Base-by-base conservation (phyloP, 768 basidiomycete species). In the Xerocomus spinulosus region DNA sequence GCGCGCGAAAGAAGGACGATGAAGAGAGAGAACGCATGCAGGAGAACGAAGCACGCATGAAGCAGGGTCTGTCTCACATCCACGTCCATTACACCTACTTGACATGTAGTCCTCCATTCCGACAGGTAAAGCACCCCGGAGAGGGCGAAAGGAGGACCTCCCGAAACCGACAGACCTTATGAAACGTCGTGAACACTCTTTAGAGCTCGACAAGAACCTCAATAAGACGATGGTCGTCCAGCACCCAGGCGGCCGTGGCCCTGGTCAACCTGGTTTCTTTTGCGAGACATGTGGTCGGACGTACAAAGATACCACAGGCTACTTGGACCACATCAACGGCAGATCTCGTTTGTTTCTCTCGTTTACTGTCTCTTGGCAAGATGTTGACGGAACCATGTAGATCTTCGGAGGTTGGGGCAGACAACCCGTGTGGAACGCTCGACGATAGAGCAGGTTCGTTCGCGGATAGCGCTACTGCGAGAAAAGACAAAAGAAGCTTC, bases 251-350 rank as follows among this genome's bases (percentile, higher is more conserved):
- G 89, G 82, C 15, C 78, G 82, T 53, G 94, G 94, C 2, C 79
- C 92, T 15, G 92, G 94, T 4, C 85, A 92, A 53, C 92, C 93
- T 20, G 93, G 93, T 0, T 99, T 96, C 70, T 87, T 80, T 68
- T 99, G 96, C 61, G 93, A 95, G 61, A 70, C 86, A 9, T 99
- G 96, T 66, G 86, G 80, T 56, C 75, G 92, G 56, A 95, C 87
- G 14, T 89, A 92, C 70, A 96, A 95, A 68, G 96, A 99, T 61
- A 92, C 83, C 42, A 77, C 83, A n/a, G 89, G 83, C 9, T 98
- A 98, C 64, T 72, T 99, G 39, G 94, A 97, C 63, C 96, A 99
- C 62, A 81, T 99, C 47, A 99, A 99, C 69, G 85, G 92, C 50
- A 78, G 93, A 74, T 81, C 82, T 45, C 95, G 95, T 97, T 66